Base-by-base conservation (phyloP, 177 flowering plant genomes). In the Vitis hybrid region DNA sequence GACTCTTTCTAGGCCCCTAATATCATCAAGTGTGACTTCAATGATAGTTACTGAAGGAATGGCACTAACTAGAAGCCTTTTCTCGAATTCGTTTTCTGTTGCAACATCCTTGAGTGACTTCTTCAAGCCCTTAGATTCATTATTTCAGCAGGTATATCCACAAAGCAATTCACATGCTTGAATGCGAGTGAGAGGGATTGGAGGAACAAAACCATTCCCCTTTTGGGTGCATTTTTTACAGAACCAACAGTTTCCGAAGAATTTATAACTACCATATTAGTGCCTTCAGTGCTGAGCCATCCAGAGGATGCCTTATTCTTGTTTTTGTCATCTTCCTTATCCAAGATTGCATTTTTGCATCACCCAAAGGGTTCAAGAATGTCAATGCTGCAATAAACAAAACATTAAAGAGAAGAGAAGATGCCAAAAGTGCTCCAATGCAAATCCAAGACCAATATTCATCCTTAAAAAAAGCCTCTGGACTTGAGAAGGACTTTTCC, bases 171-270 rank as follows among this genome's bases (percentile, higher is more conserved):
- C 65, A 88, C 78, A 69, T 86, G 83, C 71, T 77, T 74, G 75
- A 88, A 88, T 59, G 87, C 81, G 46, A 88, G 79, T 52, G 92
- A 82, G 30, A 86, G 79, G 27, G 90, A 87, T 56, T 79, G 74
- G 75, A 86, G 86, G n/a, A 90, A 90, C 40, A 88, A 78, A 67
- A 88, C 79, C 90, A 86, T 83, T 71, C 90, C 90, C 72, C 70
- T 83, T 59, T 17, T 82, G 1, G 68, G 51, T 18, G 48, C 57
- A 32, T 46, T 55, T 40, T 56, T 19, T 3, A 24, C 60, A 17
- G 27, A 24, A 21, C 18, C 70, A 27, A 35, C 67, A 21, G 52
- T 70, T 62, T 77, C 74, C 21, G 74, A 64, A 61, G 67, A 68
- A 50, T 60, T 76, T 54, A 61, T 66, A n/a, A 56, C 66, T 59